Conservation (phyloP, 768 basidiomycete genomes). For the Phylloporus rhodoxanthus region DNA sequence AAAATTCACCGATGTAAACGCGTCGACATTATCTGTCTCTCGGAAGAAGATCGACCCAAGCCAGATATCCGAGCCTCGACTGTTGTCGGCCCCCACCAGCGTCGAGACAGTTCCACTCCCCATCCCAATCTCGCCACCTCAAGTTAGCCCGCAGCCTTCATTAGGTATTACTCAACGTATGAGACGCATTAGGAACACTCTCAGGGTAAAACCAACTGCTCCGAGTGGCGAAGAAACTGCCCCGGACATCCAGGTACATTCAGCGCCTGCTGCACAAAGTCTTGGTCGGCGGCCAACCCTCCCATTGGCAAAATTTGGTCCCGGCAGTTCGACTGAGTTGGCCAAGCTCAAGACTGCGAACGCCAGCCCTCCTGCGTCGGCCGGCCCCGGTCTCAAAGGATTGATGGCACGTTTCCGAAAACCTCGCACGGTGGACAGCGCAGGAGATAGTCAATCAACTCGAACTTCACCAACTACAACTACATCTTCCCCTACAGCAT, state of each 20-base stretch:
- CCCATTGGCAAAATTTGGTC: slow-evolving; percentile 38
- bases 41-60: slow-evolving; percentile 57
- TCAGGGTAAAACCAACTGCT: slow-evolving; percentile 49
- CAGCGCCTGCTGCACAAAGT: slow-evolving; percentile 29
- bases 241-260: slow-evolving; percentile 40
- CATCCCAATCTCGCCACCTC: slow-evolving; percentile 29
- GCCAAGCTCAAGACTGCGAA: slow-evolving; percentile 50
- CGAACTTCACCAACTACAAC: slow-evolving; percentile 30
- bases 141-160: slow-evolving; percentile 35
- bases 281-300: slow-evolving; percentile 42
- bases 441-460: slow-evolving; percentile 28
- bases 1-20: slow-evolving; percentile 38
- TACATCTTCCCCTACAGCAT: slow-evolving; percentile 32
- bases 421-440: slow-evolving; percentile 26
- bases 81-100: slow-evolving; percentile 63
- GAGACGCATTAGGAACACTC: slow-evolving; percentile 63
- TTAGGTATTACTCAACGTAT: slow-evolving; percentile 62
- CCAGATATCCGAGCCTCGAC: slow-evolving; percentile 60
- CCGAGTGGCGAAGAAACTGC: slow-evolving; percentile 47
- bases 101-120: slow-evolving; percentile 63
- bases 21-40: slow-evolving; percentile 36
- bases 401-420: slow-evolving; percentile 75
- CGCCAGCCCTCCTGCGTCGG: slow-evolving; percentile 62
- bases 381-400: slow-evolving; percentile 69
- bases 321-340: slow-evolving; percentile 42